phyloP scores from a whole-genome alignment of 164 flowering plant genomes.

The grape (Vitis vinifera) region ASM3070453v1 NC_081811.1:8782501-8783000 shows the following conservation, averaged over 20 bases:
- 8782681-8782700: no score
- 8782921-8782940: no score
- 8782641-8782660: conserved; percentile 38
- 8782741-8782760: not conserved
- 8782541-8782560: conserved; percentile 22
- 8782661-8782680: conserved; percentile 17
- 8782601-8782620: conserved; percentile 19
- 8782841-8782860: conserved; percentile 12
- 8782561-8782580: conserved; percentile 26
- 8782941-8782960: no score
- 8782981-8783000: no score
- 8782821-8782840: conserved; percentile 5
- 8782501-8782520: conserved; percentile 5
- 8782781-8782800: conserved; percentile 1
- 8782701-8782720: no score
- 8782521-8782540: conserved; percentile 17
- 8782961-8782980: no score
- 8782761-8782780: conserved; percentile 9
- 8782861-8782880: conserved; percentile 2
- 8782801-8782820: not conserved
- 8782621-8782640: conserved; percentile 35
- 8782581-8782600: conserved; percentile 29
- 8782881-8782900: conserved; percentile 1
- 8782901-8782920: not conserved
- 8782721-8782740: not conserved